Evolutionary conservation across 2,329 filamentous ascomycete genomes (phyloP), one percentile per base, ranked within the genome.

Genomic region (Ascochyta clinopodiicola): DNA sequence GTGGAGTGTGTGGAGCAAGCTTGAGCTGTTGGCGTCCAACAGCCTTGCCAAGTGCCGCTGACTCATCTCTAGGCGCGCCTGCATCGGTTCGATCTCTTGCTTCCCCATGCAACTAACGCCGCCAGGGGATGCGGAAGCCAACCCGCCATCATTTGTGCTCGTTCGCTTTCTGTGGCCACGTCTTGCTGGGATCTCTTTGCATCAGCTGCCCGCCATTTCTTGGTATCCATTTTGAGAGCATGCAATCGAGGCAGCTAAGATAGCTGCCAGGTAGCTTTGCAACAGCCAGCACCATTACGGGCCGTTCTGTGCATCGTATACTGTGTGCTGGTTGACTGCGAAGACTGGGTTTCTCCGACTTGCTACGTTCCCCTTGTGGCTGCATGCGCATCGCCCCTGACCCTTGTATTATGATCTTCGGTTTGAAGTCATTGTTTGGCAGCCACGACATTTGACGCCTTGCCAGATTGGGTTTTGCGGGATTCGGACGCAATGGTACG

Each of bases 121-220:
- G 52, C 52, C 52, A 56, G 46, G 46, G 52, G 52, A 56, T 35
- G 37, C 52, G 52, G 52, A 32, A 56, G 7, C 46, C 42, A 51
- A 42, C 36, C 52, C 52, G 52, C 37, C 22, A 31, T 36, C 38
- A 39, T 43, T 29, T 47, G 42, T 51, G 52, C 52, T 56, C 52
- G 52, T 56, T 56, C 52, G 37, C 52, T 42, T 25, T 38, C 15
- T 32, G 38, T 29, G 46, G 52, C 36, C 36, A 21, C 36, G 45
- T 42, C 46, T 31, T 27, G 8, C 40, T 39, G 17, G 39, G 8
- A n/a, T 19, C 17, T 15, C 21, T 40, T 25, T 43, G 15, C n/a
- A 34, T 35, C 42, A 42, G 35, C 36, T 42, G 52, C 38, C 25
- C 24, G 38, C n/a, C 38, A 27, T 40, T 27, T 22, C 36, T 46